Evolutionary conservation across 257 asterid species (phyloP).

Genomic region (Nicotiana tomentosiformis): DNA sequence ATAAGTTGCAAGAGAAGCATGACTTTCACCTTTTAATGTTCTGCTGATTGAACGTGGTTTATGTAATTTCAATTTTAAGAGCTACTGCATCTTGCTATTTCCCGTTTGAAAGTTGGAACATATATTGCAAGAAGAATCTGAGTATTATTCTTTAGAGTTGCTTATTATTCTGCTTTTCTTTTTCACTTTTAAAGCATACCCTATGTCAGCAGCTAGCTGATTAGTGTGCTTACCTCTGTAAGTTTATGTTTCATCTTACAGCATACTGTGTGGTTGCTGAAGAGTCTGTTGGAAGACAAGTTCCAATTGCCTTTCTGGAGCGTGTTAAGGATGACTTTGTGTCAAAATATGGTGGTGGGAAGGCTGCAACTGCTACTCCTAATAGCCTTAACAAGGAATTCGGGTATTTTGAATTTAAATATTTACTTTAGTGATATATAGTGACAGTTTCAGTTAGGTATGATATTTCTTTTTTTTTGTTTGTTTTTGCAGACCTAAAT

Average conservation of each 20-base stretch:
- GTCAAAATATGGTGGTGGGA: constrained; percentile 63
- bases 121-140: not conserved
- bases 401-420: constrained; percentile 34
- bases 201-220: not conserved
- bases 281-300: constrained; percentile 68
- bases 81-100: not conserved
- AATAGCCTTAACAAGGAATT: constrained; percentile 69
- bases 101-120: not conserved
- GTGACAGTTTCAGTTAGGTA: not conserved
- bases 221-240: not conserved
- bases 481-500: constrained; percentile 32
- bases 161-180: not conserved
- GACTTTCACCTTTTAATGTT: not conserved
- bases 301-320: constrained; percentile 73
- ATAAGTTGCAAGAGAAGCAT: not conserved
- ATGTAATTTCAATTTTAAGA: not conserved
- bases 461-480: not conserved
- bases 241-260: constrained; percentile 18
- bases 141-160: not conserved
- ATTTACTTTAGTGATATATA: not conserved
- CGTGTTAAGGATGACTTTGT: constrained; percentile 73
- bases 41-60: not conserved
- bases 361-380: constrained; percentile 64
- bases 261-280: constrained; percentile 85
- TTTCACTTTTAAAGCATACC: not conserved